Base-by-base conservation (phyloP, 1,284 basidiomycete species). In the Trichosporon sp. region DNA sequence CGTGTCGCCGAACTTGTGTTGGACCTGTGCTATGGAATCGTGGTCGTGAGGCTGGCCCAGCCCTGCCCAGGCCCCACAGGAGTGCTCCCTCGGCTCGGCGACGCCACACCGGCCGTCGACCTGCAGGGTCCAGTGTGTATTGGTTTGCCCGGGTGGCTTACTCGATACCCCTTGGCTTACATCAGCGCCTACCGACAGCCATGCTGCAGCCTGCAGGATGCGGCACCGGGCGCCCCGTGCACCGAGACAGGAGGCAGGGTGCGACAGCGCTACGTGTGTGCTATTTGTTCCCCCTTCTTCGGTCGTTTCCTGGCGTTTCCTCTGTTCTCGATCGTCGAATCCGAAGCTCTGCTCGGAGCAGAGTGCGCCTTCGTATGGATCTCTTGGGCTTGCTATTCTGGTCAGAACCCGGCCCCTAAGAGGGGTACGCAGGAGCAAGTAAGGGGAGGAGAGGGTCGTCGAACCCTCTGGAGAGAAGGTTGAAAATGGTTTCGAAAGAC, bases 401-500 rank as follows among this genome's bases (percentile, higher is more conserved):
- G 38, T 40, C 38, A 37, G 35, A 37, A 4, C 8, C 35, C 35
- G 35, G 8, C 35, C 38, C 38, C 38, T 40, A 40, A 6, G 38
- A 40, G 38, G 38, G 38, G 38, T 40, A 40, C 38, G 6, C 11
- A 43, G 40, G 40, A 16, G 48, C n/a, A 51, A 7, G 48, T 16
- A 54, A 26, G 51, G 21, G 51, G 19, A 5, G 1, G 21, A 26
- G n/a, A 4, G 21, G 6, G 6, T 10, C 7, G 19, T 19, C 8
- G 19, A 54, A 54, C 51, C 51, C 51, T 54, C 51, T 26, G 51
- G 26, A 19, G 51, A 54, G 51, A 54, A 54, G 51, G 51, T 54
- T 54, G 51, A 3, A 26, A 26, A n/a, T 26, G 21, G 51, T 54
- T 54, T 54, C 51, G 51, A 46, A 46, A 14, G 43, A 46, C 14